A percentile compares a stretch with the other conserved stretches of the same genome.
These are phyloP conservation scores for Rhododendron vialii DNA, from an alignment of 148 eudicot species.

Conservation along the genomic window DNA sequence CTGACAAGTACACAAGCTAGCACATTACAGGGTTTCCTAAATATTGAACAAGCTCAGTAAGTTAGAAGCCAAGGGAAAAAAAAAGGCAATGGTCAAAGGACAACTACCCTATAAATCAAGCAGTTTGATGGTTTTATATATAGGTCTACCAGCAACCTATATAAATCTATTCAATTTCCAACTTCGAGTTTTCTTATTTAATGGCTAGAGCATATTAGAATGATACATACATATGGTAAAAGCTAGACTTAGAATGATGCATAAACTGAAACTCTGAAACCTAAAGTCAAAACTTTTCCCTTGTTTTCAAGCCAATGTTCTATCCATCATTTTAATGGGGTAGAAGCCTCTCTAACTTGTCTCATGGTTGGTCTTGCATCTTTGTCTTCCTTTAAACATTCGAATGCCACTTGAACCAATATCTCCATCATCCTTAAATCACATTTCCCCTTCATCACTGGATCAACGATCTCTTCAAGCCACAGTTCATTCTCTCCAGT, in stretches of 20 bases:
- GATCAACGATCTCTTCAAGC: slow-evolving; percentile 22
- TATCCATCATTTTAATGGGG: background rate
- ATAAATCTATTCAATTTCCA: no score
- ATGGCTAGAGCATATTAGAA: no score
- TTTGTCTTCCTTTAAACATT: slow-evolving; percentile 34
- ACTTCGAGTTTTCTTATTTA: no score
- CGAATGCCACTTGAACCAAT: slow-evolving; percentile 27
- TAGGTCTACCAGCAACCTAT: no score
- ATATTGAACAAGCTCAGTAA: background rate
- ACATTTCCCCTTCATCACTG: slow-evolving; percentile 13
- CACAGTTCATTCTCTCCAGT: background rate
- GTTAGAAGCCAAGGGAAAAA: no score
- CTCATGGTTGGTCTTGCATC: slow-evolving; percentile 46
- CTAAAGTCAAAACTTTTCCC: no score
- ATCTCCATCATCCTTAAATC: slow-evolving; percentile 17
- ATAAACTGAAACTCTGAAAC: no score
- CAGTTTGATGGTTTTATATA: no score
- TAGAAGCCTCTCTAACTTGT: slow-evolving; percentile 17
- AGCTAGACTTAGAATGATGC: no score
- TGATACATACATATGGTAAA: no score
- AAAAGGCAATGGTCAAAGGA: no score
- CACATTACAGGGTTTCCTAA: background rate
- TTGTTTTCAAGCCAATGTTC: background rate
- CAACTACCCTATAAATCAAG: no score
- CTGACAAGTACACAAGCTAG: background rate